These are phyloP conservation scores for Ophiostoma montium DNA, from an alignment of 2,329 filamentous ascomycete species.

Conservation along the genomic window DNA sequence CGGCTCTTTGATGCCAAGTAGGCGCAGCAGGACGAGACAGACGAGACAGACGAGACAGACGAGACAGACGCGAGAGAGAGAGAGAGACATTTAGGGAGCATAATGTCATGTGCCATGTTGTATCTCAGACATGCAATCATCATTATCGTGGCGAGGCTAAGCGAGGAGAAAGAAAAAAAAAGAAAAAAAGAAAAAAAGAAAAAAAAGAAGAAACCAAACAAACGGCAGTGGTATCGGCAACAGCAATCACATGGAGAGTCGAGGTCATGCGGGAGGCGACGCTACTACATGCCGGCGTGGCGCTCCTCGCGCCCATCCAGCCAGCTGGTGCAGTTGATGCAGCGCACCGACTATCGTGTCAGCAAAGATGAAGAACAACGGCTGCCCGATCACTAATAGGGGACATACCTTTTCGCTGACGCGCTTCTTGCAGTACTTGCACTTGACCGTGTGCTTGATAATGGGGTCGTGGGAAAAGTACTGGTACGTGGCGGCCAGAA, in stretches of 20 bases:
- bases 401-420: constrained; percentile 46
- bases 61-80: too few species aligned
- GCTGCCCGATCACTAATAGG: too few species aligned
- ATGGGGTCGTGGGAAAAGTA: constrained; percentile 48
- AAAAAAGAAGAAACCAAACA: neutral
- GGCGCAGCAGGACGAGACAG: too few species aligned
- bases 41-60: too few species aligned
- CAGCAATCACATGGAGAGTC: neutral
- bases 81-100: too few species aligned
- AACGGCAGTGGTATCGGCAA: neutral
- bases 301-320: constrained; percentile 34
- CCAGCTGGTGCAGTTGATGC: constrained; percentile 37
- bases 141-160: neutral
- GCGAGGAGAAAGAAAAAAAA: neutral
- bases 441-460: constrained; percentile 56
- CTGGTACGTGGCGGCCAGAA: constrained; percentile 48
- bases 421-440: constrained; percentile 49
- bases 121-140: neutral
- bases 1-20: too few species aligned
- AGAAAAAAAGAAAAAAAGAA: neutral
- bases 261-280: neutral
- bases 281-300: constrained; percentile 8
- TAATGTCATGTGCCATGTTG: neutral
- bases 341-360: constrained; percentile 25
- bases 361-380: neutral